A percentile compares a stretch with the other conserved stretches of the same genome.
These are phyloP conservation scores for Boletus bicolor DNA, from an alignment of 768 basidiomycete genomes.

Conservation along the genomic window DNA sequence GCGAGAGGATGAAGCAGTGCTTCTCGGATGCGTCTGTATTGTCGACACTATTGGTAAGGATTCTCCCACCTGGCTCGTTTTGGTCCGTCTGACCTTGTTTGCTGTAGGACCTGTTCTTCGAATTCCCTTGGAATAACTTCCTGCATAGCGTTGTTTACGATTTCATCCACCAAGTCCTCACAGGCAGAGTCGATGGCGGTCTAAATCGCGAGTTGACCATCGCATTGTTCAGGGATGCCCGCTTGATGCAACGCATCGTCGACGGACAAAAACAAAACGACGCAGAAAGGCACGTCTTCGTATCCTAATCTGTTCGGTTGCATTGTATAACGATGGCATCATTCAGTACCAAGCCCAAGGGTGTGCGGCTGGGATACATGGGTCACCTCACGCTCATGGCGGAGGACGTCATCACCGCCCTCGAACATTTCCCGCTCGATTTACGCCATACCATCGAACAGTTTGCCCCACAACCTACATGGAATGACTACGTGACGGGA, in stretches of 20 bases:
- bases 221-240: constrained; percentile 82
- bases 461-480: constrained; percentile 72
- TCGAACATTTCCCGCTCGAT: constrained; percentile 84
- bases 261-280: constrained; percentile 84
- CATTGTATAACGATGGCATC: constrained; percentile 5
- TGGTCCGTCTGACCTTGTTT: background rate
- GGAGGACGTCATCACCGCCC: constrained; percentile 88
- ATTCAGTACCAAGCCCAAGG: constrained; percentile 64
- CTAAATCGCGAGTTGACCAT: constrained; percentile 82
- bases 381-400: constrained; percentile 93
- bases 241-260: constrained; percentile 79
- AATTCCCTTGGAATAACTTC: constrained; percentile 97
- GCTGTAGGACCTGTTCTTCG: constrained; percentile 85
- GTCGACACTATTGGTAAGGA: constrained; percentile 70
- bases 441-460: constrained; percentile 60
- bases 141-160: constrained; percentile 96
- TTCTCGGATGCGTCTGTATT: constrained; percentile 76
- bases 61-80: background rate
- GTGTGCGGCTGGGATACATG: constrained; percentile 90
- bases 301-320: background rate
- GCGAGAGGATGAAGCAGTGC: constrained; percentile 75
- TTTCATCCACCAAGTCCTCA: constrained; percentile 90
- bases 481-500: constrained; percentile 88
- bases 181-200: constrained; percentile 78
- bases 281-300: constrained; percentile 55